phyloP scores from a whole-genome alignment of 129 eudicot genomes.

The Artemisia annua region DNA sequence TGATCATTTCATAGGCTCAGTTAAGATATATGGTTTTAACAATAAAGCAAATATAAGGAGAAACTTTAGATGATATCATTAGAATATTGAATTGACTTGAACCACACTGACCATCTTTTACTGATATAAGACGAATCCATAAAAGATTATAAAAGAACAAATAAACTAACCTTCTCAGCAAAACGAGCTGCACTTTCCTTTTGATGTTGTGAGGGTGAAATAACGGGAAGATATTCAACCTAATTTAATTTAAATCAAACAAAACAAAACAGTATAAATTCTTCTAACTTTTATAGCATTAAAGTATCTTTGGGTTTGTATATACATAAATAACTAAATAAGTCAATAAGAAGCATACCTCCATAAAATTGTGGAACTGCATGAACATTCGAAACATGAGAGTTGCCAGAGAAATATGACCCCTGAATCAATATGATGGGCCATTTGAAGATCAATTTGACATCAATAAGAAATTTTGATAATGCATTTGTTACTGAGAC shows the following conservation, averaged over 20 bases:
- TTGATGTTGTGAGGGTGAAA: slow-evolving; percentile 60
- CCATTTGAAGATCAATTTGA: slow-evolving; percentile 8
- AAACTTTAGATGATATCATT: background rate
- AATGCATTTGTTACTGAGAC: background rate
- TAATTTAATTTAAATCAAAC: slow-evolving; percentile 25
- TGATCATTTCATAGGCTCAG: background rate
- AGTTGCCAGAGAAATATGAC: slow-evolving; percentile 59
- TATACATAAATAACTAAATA: background rate
- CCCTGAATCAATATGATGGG: slow-evolving; percentile 52
- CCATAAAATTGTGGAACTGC: slow-evolving; percentile 96
- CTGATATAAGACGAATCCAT: background rate
- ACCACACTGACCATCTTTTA: background rate
- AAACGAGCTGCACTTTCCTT: slow-evolving; percentile 67
- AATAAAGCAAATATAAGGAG: background rate
- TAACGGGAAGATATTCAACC: slow-evolving; percentile 96
- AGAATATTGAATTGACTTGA: no score
- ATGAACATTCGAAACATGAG: slow-evolving; percentile 98
- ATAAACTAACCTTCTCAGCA: slow-evolving; percentile 73
- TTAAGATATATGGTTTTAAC: background rate
- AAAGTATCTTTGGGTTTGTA: background rate
- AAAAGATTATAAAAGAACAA: background rate
- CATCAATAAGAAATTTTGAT: background rate
- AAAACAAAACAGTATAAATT: background rate
- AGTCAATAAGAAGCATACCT: slow-evolving; percentile 50
- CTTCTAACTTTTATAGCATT: background rate